phyloP scores from a whole-genome alignment of 129 eudicot species.

The Silybum marianum region DNA sequence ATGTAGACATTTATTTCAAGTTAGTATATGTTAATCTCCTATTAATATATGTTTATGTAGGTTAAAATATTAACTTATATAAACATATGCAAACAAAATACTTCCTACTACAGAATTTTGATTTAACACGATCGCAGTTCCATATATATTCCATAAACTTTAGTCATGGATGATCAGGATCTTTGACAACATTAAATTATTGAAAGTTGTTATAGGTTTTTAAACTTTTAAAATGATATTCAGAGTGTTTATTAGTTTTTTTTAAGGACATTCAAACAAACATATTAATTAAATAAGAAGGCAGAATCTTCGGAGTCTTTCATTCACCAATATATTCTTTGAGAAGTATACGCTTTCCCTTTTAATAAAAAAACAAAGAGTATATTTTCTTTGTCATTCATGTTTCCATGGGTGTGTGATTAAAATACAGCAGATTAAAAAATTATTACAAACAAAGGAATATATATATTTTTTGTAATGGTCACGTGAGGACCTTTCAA shows the following conservation, averaged over 20 bases:
- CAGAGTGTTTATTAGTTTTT: no score
- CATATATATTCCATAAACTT: no score
- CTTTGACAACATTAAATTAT: not conserved
- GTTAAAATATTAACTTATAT: no score
- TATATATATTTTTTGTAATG: not conserved
- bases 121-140: no score
- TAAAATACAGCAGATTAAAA: not conserved
- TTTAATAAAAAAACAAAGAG: not conserved
- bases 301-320: constrained; percentile 58
- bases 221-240: no score
- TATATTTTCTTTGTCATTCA: not conserved
- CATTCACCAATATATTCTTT: constrained; percentile 55
- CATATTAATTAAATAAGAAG: not conserved
- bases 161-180: not conserved
- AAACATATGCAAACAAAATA: no score
- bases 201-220: not conserved
- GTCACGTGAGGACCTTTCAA: not conserved
- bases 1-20: no score
- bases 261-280: not conserved
- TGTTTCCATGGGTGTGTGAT: not conserved
- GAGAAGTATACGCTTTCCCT: constrained; percentile 26
- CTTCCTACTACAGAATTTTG: no score
- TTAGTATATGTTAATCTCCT: no score
- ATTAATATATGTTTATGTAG: no score
- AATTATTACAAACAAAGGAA: not conserved